Conservation (phyloP, 75 land plant species). For the Selaginella moellendorffii region DNA sequence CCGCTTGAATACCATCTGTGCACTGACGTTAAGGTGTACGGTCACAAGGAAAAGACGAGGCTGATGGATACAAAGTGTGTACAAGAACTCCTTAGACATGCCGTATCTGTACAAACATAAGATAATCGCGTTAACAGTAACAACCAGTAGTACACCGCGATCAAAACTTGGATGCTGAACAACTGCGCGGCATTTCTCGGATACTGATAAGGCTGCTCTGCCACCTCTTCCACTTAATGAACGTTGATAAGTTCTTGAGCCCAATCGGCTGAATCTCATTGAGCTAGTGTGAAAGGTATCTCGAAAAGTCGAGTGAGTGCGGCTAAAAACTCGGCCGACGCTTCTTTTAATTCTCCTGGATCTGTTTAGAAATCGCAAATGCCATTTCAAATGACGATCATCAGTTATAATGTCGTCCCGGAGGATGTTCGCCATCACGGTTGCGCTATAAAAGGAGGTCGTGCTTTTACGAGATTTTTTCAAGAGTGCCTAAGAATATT, state of each 20-base stretch:
- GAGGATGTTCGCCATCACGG: constrained; percentile 21
- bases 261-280: constrained; percentile 4
- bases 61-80: too few relatives aligned
- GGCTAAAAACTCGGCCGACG: too few relatives aligned
- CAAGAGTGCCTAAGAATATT: constrained; percentile 8
- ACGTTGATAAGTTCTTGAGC: not conserved
- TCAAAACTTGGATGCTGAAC: constrained; percentile 13
- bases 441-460: constrained; percentile 24
- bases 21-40: too few relatives aligned
- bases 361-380: constrained; percentile 11
- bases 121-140: too few relatives aligned
- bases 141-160: constrained; percentile 12
- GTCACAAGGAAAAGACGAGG: too few relatives aligned
- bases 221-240: constrained; percentile 4
- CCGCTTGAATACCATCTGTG: constrained; percentile 15
- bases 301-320: too few relatives aligned
- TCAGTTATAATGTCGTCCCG: constrained; percentile 20
- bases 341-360: not conserved
- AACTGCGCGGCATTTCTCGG: not conserved
- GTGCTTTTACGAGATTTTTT: constrained; percentile 12
- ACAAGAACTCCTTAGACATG: too few relatives aligned
- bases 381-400: constrained; percentile 15
- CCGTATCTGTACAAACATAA: too few relatives aligned
- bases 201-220: constrained; percentile 3
- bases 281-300: too few relatives aligned